Evolutionary conservation across 2,329 filamentous ascomycete species (phyloP), one percentile per base, ranked within the genome.

Genomic region (Plectosphaerella sp.): DNA sequence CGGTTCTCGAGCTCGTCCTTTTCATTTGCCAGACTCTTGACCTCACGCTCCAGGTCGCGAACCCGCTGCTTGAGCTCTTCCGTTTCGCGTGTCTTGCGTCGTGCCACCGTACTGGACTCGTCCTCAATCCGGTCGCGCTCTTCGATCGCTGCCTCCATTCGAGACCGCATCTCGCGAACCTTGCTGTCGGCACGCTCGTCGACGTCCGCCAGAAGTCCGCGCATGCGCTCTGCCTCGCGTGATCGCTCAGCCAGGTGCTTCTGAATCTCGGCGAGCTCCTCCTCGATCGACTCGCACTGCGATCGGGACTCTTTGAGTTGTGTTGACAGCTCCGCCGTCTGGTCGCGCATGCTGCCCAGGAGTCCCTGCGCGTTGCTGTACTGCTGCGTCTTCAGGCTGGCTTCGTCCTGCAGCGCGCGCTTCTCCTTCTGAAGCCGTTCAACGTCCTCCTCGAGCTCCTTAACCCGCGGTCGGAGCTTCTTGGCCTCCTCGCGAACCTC

Each of bases 71-170:
- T 91, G 39, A 96, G 75, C 59, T 97, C 93, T 66, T 97, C 94
- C 3, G 90, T 77, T 73, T 97, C 94, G 47, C 92, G 80, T 7
- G 89, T 83, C 55, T 87, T 86, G 43, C 89, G 82, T 49, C 93
- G 81, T 12, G 87, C 88, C 47, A 89, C 79, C 0, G 85, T 88
- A 62, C 84, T 90, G 3, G 91, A 86, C 70, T 97, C 92, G 57
- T 97, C 92, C 69, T 99, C 93, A 2, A 91, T 86, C 3, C 91
- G 84, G 66, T 99, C 94, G 16, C 94, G 84, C 68, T 99, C 94
- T 66, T 97, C 92, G n/a, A 96, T 80, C 0, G 92, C 92, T 1
- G 89, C 78, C 62, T 97, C 93, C 79, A 97, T 87, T 2, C 88
- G 84, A 53, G 90, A 85, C 50, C 90, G 87, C 85, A 96, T 94